Conservation (phyloP, 1,284 basidiomycete genomes). For the Cerrena zonata region DNA sequence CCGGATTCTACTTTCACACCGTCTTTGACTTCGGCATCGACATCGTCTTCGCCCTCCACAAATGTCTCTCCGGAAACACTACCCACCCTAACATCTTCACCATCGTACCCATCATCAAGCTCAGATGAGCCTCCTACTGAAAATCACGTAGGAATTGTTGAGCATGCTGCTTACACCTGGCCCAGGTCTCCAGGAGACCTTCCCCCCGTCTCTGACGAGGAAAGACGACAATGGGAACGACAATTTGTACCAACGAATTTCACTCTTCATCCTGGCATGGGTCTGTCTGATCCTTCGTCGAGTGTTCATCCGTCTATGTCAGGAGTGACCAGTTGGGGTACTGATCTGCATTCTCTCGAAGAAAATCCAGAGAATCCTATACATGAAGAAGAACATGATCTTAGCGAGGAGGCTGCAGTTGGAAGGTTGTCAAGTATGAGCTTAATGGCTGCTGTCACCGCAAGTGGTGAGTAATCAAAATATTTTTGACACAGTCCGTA, state of each 20-base stretch:
- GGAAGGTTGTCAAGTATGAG: slow-evolving; percentile 91
- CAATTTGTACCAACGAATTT: background rate
- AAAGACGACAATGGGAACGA: slow-evolving; percentile 1
- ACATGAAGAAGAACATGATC: slow-evolving; percentile 29
- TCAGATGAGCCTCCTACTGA: background rate
- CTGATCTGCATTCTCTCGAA: background rate
- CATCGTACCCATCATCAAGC: background rate
- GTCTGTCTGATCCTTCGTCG: background rate
- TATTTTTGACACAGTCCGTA: background rate
- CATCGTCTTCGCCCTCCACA: slow-evolving; percentile 12
- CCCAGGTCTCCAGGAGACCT: slow-evolving; percentile 3
- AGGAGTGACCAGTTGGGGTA: slow-evolving; percentile 3
- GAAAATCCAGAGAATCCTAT: slow-evolving; percentile 9
- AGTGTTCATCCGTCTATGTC: background rate
- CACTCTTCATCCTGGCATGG: background rate
- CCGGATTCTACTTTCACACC: slow-evolving; percentile 16
- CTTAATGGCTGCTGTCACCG: slow-evolving; percentile 80
- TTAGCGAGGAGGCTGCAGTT: slow-evolving; percentile 70
- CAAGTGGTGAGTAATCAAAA: slow-evolving; percentile 50
- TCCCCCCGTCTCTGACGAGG: background rate
- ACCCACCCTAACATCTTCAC: slow-evolving; percentile 3
- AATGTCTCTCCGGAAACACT: slow-evolving; percentile 2
- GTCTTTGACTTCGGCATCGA: slow-evolving; percentile 20
- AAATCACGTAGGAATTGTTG: background rate
- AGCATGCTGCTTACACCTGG: background rate